These are phyloP conservation scores for Trichophyton mentagrophytes DNA, from an alignment of 2,329 filamentous ascomycete genomes.

Conservation along the genomic window DNA sequence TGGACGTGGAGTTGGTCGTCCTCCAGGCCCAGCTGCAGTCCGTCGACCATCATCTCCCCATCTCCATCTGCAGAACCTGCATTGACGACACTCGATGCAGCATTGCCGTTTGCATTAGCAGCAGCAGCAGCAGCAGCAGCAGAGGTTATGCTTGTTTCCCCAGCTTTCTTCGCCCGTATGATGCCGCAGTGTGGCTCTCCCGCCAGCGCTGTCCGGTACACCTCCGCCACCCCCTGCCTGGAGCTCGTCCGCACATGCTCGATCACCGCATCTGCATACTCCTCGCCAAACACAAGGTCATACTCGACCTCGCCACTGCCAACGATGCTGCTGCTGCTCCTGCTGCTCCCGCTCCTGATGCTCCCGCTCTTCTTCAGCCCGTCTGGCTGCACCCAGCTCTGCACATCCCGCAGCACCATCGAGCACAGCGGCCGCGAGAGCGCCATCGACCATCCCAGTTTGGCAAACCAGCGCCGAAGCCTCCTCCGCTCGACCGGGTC, in stretches of 20 bases:
- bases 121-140: no score
- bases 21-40: no score
- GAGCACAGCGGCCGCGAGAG: constrained; percentile 53
- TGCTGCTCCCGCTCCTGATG: constrained; percentile 41
- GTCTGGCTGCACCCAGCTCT: constrained; percentile 61
- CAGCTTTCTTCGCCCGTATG: constrained; percentile 55
- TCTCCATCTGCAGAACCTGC: no score
- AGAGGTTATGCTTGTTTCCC: constrained; percentile 29
- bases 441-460: constrained; percentile 71
- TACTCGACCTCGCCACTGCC: constrained; percentile 59
- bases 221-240: constrained; percentile 63
- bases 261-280: constrained; percentile 61
- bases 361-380: constrained; percentile 63
- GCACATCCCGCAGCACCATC: constrained; percentile 61
- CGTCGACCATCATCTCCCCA: no score
- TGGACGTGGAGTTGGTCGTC: no score
- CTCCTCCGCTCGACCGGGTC: constrained; percentile 49
- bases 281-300: constrained; percentile 68
- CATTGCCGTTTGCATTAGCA: no score
- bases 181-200: constrained; percentile 64
- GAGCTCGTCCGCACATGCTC: constrained; percentile 62
- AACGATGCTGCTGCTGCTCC: constrained; percentile 45
- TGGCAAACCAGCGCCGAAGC: constrained; percentile 71
- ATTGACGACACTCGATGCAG: no score
- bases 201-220: constrained; percentile 63